These are phyloP conservation scores for Marvania coccoides DNA, from an alignment of 139 green algal species.

Conservation along the genomic window DNA sequence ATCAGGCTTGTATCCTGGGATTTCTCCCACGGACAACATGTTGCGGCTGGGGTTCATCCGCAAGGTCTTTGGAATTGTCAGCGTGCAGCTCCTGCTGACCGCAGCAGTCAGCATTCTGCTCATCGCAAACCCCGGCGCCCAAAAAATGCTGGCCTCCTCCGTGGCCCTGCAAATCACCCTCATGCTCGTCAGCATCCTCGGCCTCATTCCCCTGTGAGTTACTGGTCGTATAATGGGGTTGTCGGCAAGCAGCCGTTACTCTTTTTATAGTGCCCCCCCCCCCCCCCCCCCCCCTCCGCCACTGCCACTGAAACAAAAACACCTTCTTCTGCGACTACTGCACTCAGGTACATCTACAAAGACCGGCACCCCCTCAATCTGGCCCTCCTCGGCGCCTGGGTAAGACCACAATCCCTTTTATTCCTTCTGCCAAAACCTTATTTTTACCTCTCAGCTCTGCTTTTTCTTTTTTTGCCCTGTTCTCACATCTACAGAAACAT, in stretches of 20 bases:
- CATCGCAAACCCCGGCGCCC: conserved; percentile 12
- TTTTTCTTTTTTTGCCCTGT: not conserved
- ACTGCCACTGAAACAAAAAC: not conserved
- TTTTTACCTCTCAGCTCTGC: not conserved
- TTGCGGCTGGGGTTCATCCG: conserved; percentile 52
- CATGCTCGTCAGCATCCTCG: not conserved
- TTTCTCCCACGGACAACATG: conserved; percentile 26
- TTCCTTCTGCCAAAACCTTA: not conserved
- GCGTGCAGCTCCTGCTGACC: conserved; percentile 43
- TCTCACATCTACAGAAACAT: not conserved
- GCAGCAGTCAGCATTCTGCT: conserved; percentile 24
- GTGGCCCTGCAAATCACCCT: conserved; percentile 21
- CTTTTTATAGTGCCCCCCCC: too few relatives aligned
- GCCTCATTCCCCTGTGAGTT: not conserved
- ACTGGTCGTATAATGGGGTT: not conserved
- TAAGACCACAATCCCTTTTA: not conserved
- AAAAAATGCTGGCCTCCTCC: conserved; percentile 22
- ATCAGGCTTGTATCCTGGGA: conserved; percentile 29
- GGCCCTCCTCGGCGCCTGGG: conserved; percentile 44
- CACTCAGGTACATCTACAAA: conserved; percentile 51
- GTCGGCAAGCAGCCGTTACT: too few relatives aligned
- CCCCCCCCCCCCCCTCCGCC: too few relatives aligned
- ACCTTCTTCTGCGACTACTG: conserved; percentile 27
- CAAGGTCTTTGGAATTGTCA: conserved; percentile 59
- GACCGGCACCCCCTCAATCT: conserved; percentile 57